Evolutionary conservation across 352 stramenopile genomes (phyloP).

Genomic region (Phytophthora fragariaefolia): DNA sequence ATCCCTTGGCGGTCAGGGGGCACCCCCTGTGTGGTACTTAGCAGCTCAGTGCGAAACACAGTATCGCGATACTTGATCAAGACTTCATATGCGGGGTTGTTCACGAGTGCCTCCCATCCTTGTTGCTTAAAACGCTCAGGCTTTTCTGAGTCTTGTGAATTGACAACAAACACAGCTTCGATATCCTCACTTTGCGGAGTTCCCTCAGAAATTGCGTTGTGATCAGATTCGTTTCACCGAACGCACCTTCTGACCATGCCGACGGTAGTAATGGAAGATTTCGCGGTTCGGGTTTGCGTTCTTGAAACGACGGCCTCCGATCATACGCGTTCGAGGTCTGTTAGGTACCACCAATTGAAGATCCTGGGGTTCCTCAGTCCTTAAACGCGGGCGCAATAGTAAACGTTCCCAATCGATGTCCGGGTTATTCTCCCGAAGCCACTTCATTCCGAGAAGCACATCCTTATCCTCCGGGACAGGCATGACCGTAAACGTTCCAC

Average conservation of each 20-base stretch:
- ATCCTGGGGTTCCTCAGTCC: neutral
- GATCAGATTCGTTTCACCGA: neutral
- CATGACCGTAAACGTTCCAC: neutral
- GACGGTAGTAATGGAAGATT: conserved; percentile 6
- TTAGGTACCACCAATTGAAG: neutral
- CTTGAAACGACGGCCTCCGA: neutral
- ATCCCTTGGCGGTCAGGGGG: conserved; percentile 3
- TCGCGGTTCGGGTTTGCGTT: conserved; percentile 3
- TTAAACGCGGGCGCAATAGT: neutral
- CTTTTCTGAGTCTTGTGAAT: conserved; percentile 9
- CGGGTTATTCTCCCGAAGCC: conserved; percentile 1
- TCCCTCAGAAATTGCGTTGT: neutral
- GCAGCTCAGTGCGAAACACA: conserved; percentile 9
- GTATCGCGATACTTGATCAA: conserved; percentile 1
- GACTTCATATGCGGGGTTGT: conserved; percentile 8
- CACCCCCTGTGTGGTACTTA: neutral
- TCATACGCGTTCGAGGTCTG: neutral
- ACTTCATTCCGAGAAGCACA: conserved; percentile 1
- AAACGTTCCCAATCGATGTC: conserved; percentile 1
- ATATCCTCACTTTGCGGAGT: neutral
- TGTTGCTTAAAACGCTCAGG: conserved; percentile 12
- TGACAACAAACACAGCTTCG: conserved; percentile 8
- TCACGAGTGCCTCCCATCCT: conserved; percentile 1
- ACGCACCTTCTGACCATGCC: neutral
- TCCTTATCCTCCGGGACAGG: conserved; percentile 3